These are phyloP conservation scores for Mycena amicta DNA, from an alignment of 768 basidiomycete species.

Conservation along the genomic window DNA sequence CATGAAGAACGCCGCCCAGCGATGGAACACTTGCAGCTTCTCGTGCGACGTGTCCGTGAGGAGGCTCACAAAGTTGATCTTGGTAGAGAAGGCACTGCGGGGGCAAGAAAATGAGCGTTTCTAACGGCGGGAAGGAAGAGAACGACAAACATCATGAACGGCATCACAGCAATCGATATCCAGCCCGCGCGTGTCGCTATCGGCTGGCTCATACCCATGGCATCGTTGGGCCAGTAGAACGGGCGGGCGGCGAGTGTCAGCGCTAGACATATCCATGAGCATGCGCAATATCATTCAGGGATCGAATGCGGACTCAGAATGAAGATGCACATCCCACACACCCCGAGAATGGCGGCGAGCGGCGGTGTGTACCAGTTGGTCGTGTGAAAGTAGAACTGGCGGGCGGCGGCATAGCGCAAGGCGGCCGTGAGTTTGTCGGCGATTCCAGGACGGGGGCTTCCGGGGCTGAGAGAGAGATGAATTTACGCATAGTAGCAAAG, in stretches of 20 bases:
- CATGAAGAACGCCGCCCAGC: constrained; percentile 36
- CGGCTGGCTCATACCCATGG: constrained; percentile 35
- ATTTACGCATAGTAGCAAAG: no score
- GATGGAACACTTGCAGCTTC: constrained; percentile 40
- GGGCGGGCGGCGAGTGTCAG: constrained; percentile 30
- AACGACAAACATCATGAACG: constrained; percentile 42
- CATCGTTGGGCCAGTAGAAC: constrained; percentile 32
- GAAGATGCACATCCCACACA: constrained; percentile 29
- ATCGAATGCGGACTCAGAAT: constrained; percentile 21
- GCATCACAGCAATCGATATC: constrained; percentile 39
- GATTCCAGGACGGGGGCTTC: neutral
- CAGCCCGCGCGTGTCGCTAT: constrained; percentile 34
- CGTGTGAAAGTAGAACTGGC: constrained; percentile 25
- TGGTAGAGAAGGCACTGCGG: constrained; percentile 36
- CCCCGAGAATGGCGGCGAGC: constrained; percentile 27
- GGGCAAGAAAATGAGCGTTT: no score
- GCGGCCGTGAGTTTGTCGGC: constrained; percentile 24
- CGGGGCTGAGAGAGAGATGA: no score
- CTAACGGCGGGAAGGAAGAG: no score
- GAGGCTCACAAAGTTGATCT: constrained; percentile 35
- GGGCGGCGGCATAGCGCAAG: constrained; percentile 23
- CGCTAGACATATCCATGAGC: constrained; percentile 6
- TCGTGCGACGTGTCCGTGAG: constrained; percentile 38
- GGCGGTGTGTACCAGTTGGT: constrained; percentile 33
- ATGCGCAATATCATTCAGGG: no score